phyloP scores from a whole-genome alignment of 192 early-diverging fungal species.

The Thoreauomyces humboldtii region DNA sequence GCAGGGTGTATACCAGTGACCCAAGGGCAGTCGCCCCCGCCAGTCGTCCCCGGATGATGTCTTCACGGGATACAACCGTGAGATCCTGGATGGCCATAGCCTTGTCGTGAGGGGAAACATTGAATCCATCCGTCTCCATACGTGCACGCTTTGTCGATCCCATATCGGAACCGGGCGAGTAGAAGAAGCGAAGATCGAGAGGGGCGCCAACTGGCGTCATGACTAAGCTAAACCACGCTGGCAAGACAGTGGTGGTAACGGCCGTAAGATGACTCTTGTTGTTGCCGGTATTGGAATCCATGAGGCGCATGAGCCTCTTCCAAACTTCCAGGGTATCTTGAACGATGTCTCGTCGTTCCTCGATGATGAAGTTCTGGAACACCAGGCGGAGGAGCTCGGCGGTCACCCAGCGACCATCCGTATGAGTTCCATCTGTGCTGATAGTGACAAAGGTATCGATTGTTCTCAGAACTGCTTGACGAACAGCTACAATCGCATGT shows the following conservation, averaged over 20 bases:
- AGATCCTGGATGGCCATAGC: constrained; percentile 92
- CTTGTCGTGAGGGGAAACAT: constrained; percentile 73
- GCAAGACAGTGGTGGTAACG: constrained; percentile 29
- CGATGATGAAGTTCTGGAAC: constrained; percentile 92
- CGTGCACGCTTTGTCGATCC: not conserved
- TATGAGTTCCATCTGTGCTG: constrained; percentile 42
- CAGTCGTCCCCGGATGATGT: constrained; percentile 79
- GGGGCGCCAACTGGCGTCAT: constrained; percentile 87
- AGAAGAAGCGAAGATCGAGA: constrained; percentile 54
- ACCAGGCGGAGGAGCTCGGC: constrained; percentile 67
- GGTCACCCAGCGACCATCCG: constrained; percentile 47
- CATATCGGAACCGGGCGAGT: constrained; percentile 6
- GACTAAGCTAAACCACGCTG: constrained; percentile 65
- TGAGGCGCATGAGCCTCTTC: constrained; percentile 52
- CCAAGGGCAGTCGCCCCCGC: constrained; percentile 78
- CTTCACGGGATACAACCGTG: constrained; percentile 70
- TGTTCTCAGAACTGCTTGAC: constrained; percentile 77
- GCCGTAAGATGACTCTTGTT: not conserved
- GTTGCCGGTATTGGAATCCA: constrained; percentile 19
- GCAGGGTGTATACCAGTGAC: constrained; percentile 61
- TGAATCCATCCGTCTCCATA: constrained; percentile 44
- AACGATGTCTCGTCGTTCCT: constrained; percentile 68
- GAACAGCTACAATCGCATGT: constrained; percentile 83
- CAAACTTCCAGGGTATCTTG: constrained; percentile 64
- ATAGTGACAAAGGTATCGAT: constrained; percentile 69